A percentile compares a stretch with the other conserved stretches of the same genome.
Evolutionary conservation across 768 basidiomycete species (phyloP).

Genomic region (Nidularia pulvinata): DNA sequence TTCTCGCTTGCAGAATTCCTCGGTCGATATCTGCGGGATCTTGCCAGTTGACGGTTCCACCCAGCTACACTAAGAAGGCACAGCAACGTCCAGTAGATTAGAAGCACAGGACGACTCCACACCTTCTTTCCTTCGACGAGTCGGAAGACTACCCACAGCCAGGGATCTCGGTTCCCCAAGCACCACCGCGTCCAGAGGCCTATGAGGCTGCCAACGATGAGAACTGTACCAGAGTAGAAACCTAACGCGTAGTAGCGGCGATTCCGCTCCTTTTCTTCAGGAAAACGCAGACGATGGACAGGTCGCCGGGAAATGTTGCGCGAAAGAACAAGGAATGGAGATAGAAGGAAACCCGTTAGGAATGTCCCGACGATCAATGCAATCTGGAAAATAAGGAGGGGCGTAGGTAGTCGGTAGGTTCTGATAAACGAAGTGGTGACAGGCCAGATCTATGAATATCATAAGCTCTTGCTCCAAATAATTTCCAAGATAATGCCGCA

Average conservation of each 20-base stretch:
- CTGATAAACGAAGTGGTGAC: constrained; percentile 81
- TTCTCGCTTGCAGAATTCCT: constrained; percentile 38
- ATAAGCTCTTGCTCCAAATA: background rate
- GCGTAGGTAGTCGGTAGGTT: constrained; percentile 92
- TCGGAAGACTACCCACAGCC: constrained; percentile 83
- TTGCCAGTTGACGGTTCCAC: constrained; percentile 89
- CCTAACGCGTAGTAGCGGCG: constrained; percentile 82
- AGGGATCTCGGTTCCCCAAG: constrained; percentile 80
- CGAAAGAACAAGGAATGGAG: constrained; percentile 89
- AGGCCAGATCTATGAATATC: constrained; percentile 66
- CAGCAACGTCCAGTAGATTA: constrained; percentile 85
- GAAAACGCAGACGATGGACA: constrained; percentile 77
- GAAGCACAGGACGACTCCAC: constrained; percentile 78
- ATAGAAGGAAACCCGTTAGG: constrained; percentile 92
- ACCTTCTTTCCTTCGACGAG: constrained; percentile 70
- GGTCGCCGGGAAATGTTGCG: constrained; percentile 91
- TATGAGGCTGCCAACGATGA: constrained; percentile 81
- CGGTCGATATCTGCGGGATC: constrained; percentile 68
- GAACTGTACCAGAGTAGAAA: constrained; percentile 75
- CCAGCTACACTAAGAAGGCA: constrained; percentile 88
- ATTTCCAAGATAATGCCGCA: constrained; percentile 30
- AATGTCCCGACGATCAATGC: constrained; percentile 93
- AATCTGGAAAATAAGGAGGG: constrained; percentile 88
- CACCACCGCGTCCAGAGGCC: constrained; percentile 95
- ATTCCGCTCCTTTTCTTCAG: constrained; percentile 81